These are phyloP conservation scores for Fomitopsis serialis DNA, from an alignment of 768 basidiomycete species.

Conservation along the genomic window DNA sequence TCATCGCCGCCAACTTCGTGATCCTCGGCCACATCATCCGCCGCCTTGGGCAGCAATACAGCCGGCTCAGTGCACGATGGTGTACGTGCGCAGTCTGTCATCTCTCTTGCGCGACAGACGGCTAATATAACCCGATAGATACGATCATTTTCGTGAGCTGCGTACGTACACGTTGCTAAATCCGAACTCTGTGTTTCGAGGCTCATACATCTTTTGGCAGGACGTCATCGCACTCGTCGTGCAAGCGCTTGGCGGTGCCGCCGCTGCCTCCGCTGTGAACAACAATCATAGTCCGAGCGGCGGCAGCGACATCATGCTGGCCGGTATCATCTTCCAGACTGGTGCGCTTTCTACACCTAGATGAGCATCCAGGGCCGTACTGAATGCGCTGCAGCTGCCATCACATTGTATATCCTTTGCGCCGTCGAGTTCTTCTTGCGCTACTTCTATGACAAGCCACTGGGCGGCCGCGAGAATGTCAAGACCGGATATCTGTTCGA, in stretches of 20 bases:
- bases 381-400: constrained; percentile 25
- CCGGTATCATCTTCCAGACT: constrained; percentile 58
- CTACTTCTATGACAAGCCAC: constrained; percentile 30
- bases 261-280: constrained; percentile 30
- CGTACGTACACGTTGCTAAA: constrained; percentile 13
- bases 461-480: constrained; percentile 14
- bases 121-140: constrained; percentile 23
- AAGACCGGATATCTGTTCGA: constrained; percentile 10
- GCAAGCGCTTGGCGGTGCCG: constrained; percentile 62
- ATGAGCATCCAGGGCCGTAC: not conserved
- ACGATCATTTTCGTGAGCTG: constrained; percentile 37
- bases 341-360: constrained; percentile 26
- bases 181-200: not conserved
- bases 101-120: not conserved
- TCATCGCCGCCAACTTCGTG: constrained; percentile 56
- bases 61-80: constrained; percentile 35
- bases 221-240: constrained; percentile 56
- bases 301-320: constrained; percentile 54
- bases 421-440: constrained; percentile 42
- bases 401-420: constrained; percentile 34
- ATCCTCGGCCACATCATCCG: constrained; percentile 45
- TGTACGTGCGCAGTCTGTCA: constrained; percentile 30
- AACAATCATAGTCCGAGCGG: constrained; percentile 18
- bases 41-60: constrained; percentile 39
- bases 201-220: constrained; percentile 2